Conservation (phyloP, 148 eudicot species). For the Pharnaceum exiguum region DNA sequence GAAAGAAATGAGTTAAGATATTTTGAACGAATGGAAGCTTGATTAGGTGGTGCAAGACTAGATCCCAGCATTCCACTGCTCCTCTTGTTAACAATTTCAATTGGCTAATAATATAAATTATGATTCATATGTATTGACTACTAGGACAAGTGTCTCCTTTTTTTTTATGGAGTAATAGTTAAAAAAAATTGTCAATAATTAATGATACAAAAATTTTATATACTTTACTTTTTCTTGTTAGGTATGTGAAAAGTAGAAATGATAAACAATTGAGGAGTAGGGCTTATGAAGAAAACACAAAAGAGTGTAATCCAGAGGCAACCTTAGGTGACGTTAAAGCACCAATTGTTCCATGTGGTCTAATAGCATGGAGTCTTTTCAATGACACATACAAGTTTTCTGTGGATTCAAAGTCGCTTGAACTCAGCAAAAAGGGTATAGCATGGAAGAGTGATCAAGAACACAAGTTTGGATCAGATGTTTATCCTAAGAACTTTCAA, state of each 20-base stretch:
- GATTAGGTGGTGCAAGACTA: no score
- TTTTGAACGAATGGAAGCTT: no score
- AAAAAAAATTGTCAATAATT: no score
- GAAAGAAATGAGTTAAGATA: no score
- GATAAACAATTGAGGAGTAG: slow-evolving; percentile 49
- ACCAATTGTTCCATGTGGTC: slow-evolving; percentile 82
- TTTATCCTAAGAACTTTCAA: slow-evolving; percentile 87
- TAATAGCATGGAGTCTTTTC: slow-evolving; percentile 93
- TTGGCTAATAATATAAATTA: no score
- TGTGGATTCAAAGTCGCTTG: slow-evolving; percentile 22
- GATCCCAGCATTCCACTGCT: no score
- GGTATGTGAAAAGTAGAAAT: slow-evolving; percentile 68
- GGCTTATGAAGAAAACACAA: slow-evolving; percentile 18
- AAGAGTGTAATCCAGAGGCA: slow-evolving; percentile 48
- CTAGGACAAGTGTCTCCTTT: no score
- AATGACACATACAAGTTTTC: slow-evolving; percentile 73
- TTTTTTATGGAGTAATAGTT: no score
- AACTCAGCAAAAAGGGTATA: slow-evolving; percentile 57
- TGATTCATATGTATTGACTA: no score
- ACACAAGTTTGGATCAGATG: slow-evolving; percentile 64
- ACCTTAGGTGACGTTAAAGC: not conserved
- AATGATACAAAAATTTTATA: no score
- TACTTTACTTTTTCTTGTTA: slow-evolving; percentile 17
- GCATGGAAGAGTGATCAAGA: slow-evolving; percentile 79
- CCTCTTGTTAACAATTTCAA: no score